These are phyloP conservation scores for Penicillium ochrochloron DNA, from an alignment of 495 filamentous ascomycete species.

Conservation along the genomic window DNA sequence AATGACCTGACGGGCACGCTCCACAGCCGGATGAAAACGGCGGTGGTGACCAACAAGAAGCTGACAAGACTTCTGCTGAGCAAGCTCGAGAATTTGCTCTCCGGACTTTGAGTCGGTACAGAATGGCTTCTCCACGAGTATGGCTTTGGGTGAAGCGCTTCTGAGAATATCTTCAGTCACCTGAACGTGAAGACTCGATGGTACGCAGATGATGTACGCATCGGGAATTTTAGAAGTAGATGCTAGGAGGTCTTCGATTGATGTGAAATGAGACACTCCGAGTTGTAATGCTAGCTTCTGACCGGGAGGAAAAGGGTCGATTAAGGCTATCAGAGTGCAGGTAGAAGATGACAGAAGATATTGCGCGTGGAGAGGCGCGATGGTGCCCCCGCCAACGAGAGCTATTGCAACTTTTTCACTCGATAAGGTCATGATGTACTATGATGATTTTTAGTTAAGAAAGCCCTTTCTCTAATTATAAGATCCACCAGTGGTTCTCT, in stretches of 20 bases:
- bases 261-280: not conserved
- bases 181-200: constrained; percentile 16
- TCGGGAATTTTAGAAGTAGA: constrained; percentile 2
- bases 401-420: constrained; percentile 6
- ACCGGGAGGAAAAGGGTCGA: constrained; percentile 7
- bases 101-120: constrained; percentile 15
- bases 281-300: not conserved
- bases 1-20: constrained; percentile 3
- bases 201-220: constrained; percentile 20
- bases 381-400: constrained; percentile 14
- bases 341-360: constrained; percentile 14
- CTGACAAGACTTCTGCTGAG: constrained; percentile 11
- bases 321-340: constrained; percentile 9
- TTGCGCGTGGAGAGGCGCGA: constrained; percentile 15
- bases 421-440: not conserved
- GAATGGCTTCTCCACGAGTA: constrained; percentile 20
- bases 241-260: not conserved
- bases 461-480: not conserved
- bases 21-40: constrained; percentile 19
- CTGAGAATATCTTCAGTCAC: constrained; percentile 13
- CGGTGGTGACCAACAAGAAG: constrained; percentile 24
- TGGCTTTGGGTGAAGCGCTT: constrained; percentile 10
- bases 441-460: not conserved
- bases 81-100: not conserved
- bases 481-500: not conserved